phyloP scores from a whole-genome alignment of 177 flowering plant species.

The Vitis hybrid region DNA sequence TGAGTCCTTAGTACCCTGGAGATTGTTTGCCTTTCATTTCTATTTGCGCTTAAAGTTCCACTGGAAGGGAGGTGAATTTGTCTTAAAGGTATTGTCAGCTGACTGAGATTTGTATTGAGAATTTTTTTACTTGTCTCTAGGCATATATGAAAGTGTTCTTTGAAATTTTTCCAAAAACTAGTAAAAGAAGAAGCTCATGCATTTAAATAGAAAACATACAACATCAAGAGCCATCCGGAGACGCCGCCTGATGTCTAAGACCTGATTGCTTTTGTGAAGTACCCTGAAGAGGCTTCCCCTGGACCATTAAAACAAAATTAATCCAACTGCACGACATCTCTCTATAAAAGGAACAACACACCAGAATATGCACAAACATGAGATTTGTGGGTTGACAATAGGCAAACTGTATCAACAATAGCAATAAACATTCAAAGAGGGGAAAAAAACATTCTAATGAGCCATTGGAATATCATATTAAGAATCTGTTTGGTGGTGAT shows the following conservation, averaged over 20 bases:
- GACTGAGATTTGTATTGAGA: too few relatives aligned
- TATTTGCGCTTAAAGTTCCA: too few relatives aligned
- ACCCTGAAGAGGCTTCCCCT: constrained; percentile 86
- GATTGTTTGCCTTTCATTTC: too few relatives aligned
- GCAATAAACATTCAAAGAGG: not conserved
- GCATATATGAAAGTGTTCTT: too few relatives aligned
- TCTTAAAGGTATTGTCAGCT: too few relatives aligned
- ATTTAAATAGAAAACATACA: constrained; percentile 37
- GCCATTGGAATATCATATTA: not conserved
- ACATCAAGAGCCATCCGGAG: constrained; percentile 87
- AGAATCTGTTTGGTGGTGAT: not conserved
- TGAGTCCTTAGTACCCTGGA: too few relatives aligned
- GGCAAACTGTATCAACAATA: not conserved
- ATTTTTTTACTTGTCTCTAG: too few relatives aligned
- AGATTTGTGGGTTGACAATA: not conserved
- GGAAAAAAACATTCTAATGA: not conserved
- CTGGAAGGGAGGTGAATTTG: too few relatives aligned
- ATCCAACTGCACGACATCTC: not conserved
- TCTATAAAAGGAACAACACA: not conserved
- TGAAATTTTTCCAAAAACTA: too few relatives aligned
- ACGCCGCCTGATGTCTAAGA: constrained; percentile 62
- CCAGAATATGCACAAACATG: not conserved
- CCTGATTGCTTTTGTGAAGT: constrained; percentile 63
- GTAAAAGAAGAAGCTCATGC: constrained; percentile 1
- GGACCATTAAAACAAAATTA: constrained; percentile 13